These are phyloP conservation scores for Telopea speciosissima DNA, from an alignment of 177 flowering plant genomes.

Conservation along the genomic window DNA sequence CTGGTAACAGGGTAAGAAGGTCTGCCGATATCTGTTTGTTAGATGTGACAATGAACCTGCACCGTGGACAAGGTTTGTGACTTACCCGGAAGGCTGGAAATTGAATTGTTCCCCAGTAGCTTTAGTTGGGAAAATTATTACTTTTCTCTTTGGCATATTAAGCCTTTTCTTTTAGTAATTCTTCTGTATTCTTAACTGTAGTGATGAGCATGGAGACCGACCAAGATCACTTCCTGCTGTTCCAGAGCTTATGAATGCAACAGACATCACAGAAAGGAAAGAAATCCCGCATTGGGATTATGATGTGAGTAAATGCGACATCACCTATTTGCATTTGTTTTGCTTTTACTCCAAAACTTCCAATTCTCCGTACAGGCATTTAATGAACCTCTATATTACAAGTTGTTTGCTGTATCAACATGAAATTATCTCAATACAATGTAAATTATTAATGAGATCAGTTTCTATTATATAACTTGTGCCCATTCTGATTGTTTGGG, in stretches of 20 bases:
- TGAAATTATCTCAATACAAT: not conserved
- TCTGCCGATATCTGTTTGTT: slow-evolving; percentile 87
- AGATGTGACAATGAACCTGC: slow-evolving; percentile 96
- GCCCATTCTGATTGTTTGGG: not conserved
- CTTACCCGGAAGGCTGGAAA: no score
- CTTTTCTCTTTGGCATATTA: not conserved
- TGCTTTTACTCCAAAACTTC: no score
- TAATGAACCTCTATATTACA: no score
- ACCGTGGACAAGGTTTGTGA: slow-evolving; percentile 81
- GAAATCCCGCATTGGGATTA: slow-evolving; percentile 70
- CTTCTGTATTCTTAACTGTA: slow-evolving; percentile 19
- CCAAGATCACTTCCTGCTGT: slow-evolving; percentile 63
- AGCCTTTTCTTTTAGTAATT: not conserved
- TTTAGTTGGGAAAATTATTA: no score
- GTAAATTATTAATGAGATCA: no score
- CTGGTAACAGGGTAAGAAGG: slow-evolving; percentile 51
- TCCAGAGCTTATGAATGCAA: slow-evolving; percentile 53
- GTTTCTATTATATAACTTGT: not conserved
- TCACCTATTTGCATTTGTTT: not conserved
- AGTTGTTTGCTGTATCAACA: not conserved
- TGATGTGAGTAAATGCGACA: slow-evolving; percentile 45
- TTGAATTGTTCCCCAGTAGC: not conserved
- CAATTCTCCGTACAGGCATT: not conserved
- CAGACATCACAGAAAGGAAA: slow-evolving; percentile 52
- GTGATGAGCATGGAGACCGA: slow-evolving; percentile 81